Evolutionary conservation across 306 rosid species (phyloP).

Genomic region (Hippophae rhamnoides): DNA sequence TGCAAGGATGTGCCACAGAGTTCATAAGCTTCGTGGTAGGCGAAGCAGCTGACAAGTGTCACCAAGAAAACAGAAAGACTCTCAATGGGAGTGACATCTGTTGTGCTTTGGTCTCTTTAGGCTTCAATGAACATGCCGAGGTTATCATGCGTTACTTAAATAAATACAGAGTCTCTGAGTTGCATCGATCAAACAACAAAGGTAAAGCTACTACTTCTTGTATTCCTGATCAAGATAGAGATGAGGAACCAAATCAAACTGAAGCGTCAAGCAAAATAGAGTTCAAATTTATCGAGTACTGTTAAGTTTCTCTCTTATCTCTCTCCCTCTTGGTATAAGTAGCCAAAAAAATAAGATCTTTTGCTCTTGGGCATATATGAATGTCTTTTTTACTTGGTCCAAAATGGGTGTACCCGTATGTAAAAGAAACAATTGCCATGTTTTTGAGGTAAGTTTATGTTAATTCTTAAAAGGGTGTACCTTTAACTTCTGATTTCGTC

Average conservation of each 20-base stretch:
- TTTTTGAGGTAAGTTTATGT: no score
- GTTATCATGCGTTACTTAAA: conserved; percentile 41
- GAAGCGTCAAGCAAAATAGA: no score
- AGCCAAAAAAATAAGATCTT: no score
- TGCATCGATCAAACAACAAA: conserved; percentile 27
- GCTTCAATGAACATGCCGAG: conserved; percentile 71
- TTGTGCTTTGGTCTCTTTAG: conserved; percentile 71
- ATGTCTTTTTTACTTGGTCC: no score
- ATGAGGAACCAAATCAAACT: neutral
- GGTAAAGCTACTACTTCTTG: neutral
- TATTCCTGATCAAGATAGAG: neutral
- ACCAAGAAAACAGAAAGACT: conserved; percentile 78
- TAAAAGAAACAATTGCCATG: no score
- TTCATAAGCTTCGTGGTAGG: conserved; percentile 73
- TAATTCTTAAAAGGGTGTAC: no score
- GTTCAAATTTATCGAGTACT: no score
- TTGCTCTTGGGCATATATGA: no score
- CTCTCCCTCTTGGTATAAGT: no score
- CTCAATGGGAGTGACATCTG: conserved; percentile 84
- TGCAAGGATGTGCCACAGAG: conserved; percentile 88
- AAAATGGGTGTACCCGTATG: no score
- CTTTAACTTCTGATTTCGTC: no score
- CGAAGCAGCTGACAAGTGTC: conserved; percentile 90
- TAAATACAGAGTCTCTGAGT: conserved; percentile 46
- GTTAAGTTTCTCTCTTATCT: no score